Percentiles rank a stretch among this genome's conserved stretches.
Evolutionary conservation across 441 rosid species (phyloP).

Genomic region (Flueggea neowawraea): DNA sequence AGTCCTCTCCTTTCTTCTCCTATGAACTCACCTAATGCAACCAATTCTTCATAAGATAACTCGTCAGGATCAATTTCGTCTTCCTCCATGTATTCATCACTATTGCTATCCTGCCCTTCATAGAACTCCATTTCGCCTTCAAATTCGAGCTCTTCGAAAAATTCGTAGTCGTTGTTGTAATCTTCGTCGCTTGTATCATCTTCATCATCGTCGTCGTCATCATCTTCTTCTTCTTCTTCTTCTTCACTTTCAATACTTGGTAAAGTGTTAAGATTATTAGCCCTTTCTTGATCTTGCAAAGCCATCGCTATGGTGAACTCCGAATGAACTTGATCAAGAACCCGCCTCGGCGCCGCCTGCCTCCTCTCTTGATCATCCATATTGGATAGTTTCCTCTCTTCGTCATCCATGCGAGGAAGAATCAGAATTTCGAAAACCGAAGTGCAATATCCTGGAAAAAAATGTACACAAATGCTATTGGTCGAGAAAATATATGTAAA

Average conservation of each 20-base stretch:
- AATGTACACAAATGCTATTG: background rate
- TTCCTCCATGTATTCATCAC: slow-evolving; percentile 36
- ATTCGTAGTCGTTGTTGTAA: slow-evolving; percentile 34
- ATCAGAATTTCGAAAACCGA: too few relatives aligned
- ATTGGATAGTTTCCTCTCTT: slow-evolving; percentile 14
- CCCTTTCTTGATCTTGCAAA: slow-evolving; percentile 42
- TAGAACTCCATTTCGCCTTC: slow-evolving; percentile 38
- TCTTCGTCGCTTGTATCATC: background rate
- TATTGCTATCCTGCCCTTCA: slow-evolving; percentile 42
- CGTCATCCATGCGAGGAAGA: slow-evolving; percentile 10
- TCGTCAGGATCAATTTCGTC: slow-evolving; percentile 73
- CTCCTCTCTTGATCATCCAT: slow-evolving; percentile 26
- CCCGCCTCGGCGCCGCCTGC: slow-evolving; percentile 36
- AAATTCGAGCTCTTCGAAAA: slow-evolving; percentile 26
- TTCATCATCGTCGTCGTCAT: background rate
- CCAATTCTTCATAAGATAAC: slow-evolving; percentile 65
- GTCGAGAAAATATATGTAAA: slow-evolving; percentile 5
- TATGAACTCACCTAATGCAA: slow-evolving; percentile 66
- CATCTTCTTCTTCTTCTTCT: slow-evolving; percentile 1
- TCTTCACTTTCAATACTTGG: slow-evolving; percentile 32
- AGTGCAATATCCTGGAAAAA: too few relatives aligned
- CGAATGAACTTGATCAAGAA: slow-evolving; percentile 40
- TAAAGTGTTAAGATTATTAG: background rate
- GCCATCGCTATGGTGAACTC: slow-evolving; percentile 49
- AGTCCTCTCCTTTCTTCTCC: slow-evolving; percentile 66